These are phyloP conservation scores for Zasmidium angulare DNA, from an alignment of 2,329 filamentous ascomycete genomes.

Conservation along the genomic window DNA sequence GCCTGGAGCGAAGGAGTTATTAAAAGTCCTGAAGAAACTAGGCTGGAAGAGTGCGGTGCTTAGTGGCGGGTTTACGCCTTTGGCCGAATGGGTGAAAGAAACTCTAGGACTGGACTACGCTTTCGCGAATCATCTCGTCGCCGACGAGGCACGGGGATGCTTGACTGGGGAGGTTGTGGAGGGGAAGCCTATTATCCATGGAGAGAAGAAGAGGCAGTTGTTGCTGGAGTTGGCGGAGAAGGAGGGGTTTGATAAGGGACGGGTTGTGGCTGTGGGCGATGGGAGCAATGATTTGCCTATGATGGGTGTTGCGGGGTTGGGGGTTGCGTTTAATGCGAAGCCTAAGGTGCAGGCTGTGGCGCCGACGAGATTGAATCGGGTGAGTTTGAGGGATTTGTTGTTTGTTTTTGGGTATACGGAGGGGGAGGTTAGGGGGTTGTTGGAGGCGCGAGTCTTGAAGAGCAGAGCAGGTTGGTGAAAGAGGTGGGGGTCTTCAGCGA, in stretches of 20 bases:
- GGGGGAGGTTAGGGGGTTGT: conserved; percentile 23
- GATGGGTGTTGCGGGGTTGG: conserved; percentile 72
- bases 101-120: conserved; percentile 84
- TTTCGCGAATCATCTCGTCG: conserved; percentile 78
- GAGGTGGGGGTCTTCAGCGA: not conserved
- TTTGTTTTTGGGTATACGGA: conserved; percentile 63
- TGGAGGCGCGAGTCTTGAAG: not conserved
- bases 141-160: conserved; percentile 52
- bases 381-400: conserved; percentile 69
- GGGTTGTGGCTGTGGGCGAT: conserved; percentile 74
- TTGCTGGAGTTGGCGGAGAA: conserved; percentile 68
- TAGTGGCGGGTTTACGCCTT: conserved; percentile 86
- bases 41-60: conserved; percentile 88
- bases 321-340: conserved; percentile 83
- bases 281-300: conserved; percentile 81
- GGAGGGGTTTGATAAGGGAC: conserved; percentile 64
- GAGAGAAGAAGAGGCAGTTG: conserved; percentile 70
- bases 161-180: conserved; percentile 73
- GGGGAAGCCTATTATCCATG: conserved; percentile 70
- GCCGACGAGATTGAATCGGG: conserved; percentile 68
- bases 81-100: conserved; percentile 81
- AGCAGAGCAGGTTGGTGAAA: not conserved
- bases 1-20: conserved; percentile 72
- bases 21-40: conserved; percentile 70
- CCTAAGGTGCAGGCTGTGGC: conserved; percentile 77